Base-by-base conservation (phyloP, 306 rosid species). In the Citrullus amarus region DNA sequence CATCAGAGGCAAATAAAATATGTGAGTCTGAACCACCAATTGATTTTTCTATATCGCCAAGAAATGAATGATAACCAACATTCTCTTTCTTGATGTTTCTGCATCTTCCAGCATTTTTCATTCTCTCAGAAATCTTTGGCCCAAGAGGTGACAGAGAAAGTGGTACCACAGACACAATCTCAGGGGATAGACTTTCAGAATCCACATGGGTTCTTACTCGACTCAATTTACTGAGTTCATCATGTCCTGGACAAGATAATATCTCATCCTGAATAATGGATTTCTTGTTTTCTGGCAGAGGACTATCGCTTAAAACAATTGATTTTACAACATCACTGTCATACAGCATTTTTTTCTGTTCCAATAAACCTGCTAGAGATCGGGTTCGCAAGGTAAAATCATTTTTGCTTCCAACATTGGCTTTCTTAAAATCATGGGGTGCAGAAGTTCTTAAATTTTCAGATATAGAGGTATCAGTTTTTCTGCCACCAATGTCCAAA, bases 121-220 rank as follows among this genome's bases (percentile, higher is more conserved):
- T 78, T 81, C 96, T 91, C 82, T 88, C 98, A n/a, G 96, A 85
- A 61, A 86, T 82, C 83, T 81, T 96, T 46, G 93, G 97, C 75
- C 99, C 97, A 76, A 95, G 97, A 78, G 99, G 98, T 30, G 99
- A 96, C 81, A 92, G 74, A 39, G 91, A 91, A 79, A 88, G 91
- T 20, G 90, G 89, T 63, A 90, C 82, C 55, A 83, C 84, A 84
- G 76, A 81, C 81, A 73, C 79, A 38, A 30, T 79, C 66, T 81
- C 84, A 28, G 90, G 89, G 36, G 91, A 87, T 58, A 79, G 36
- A 6, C 86, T 77, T 82, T 83, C 65, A 56, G 78, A 63, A 62
- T 86, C 85, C 62, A 86, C 82, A 51, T 76, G 88, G 62, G 85
- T 25, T 79, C 78, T 81, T 57, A 82, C 38, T 50, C 79, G 53